Percentiles rank a stretch among this genome's conserved stretches.
Conservation (phyloP, 2,329 filamentous ascomycete genomes). For the Colletotrichum cordylinicola region DNA sequence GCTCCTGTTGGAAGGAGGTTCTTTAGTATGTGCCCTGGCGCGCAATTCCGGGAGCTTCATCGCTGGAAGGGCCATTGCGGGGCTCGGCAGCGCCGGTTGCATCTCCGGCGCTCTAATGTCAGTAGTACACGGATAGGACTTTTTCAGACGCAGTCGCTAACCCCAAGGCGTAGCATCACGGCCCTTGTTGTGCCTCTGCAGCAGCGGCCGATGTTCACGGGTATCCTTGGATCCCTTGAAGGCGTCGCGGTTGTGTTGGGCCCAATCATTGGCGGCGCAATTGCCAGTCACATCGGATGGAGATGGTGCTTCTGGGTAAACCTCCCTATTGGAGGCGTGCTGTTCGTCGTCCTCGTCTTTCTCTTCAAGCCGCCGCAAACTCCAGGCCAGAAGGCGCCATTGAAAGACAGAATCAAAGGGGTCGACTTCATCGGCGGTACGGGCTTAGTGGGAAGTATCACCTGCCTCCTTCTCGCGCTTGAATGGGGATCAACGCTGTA, state of each 20-base stretch:
- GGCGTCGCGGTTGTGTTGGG: background rate
- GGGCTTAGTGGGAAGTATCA: constrained; percentile 18
- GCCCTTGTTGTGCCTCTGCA: constrained; percentile 33
- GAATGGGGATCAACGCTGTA: constrained; percentile 45
- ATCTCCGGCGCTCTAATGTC: constrained; percentile 44
- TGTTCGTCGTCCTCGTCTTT: constrained; percentile 50
- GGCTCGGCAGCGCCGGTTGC: constrained; percentile 25
- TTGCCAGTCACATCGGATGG: background rate
- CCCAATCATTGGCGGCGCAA: background rate
- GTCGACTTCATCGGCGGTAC: constrained; percentile 29
- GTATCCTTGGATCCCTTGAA: constrained; percentile 54
- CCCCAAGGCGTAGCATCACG: constrained; percentile 32
- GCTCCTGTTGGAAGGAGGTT: background rate
- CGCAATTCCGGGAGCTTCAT: background rate
- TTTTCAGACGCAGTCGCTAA: constrained; percentile 28
- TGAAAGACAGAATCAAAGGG: background rate
- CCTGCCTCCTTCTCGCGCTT: constrained; percentile 48
- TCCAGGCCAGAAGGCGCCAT: background rate
- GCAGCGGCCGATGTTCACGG: constrained; percentile 35
- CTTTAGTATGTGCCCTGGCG: background rate
- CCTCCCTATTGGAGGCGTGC: constrained; percentile 56
- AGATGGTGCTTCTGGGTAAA: constrained; percentile 65
- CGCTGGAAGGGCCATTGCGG: background rate
- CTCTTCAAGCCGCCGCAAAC: constrained; percentile 37
- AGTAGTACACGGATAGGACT: background rate